These are phyloP conservation scores for Gaeumannomyces sp. DNA, from an alignment of 2,329 filamentous ascomycete genomes.

Conservation along the genomic window DNA sequence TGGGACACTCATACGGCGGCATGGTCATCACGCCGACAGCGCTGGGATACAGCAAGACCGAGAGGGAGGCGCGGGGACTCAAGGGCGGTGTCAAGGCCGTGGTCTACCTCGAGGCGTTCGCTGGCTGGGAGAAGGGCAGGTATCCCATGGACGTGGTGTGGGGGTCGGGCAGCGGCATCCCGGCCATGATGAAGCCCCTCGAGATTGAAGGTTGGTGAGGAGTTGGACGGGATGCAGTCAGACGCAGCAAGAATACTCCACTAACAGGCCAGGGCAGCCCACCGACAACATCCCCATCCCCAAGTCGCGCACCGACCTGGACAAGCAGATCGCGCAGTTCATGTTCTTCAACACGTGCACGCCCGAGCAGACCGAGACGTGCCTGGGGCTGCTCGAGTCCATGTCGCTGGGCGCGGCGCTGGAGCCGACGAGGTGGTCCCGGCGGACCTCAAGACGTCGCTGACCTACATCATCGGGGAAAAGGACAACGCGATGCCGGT, in stretches of 20 bases:
- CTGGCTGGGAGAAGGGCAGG: too few species aligned
- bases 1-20: constrained; percentile 24
- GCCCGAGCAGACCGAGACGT: not conserved
- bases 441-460: not conserved
- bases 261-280: not conserved
- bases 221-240: too few species aligned
- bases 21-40: constrained; percentile 22
- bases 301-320: not conserved
- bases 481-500: too few species aligned
- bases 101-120: constrained; percentile 23
- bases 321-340: not conserved
- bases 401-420: not conserved
- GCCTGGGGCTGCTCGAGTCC: too few species aligned
- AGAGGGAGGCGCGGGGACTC: constrained; percentile 18
- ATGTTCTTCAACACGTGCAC: not conserved
- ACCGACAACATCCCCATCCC: not conserved
- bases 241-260: too few species aligned
- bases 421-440: not conserved
- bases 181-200: not conserved
- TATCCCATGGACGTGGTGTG: too few species aligned
- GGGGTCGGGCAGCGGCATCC: not conserved
- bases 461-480: not conserved
- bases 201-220: too few species aligned
- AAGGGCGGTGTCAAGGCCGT: constrained; percentile 23
- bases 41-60: constrained; percentile 21